phyloP scores from a whole-genome alignment of 2,329 filamentous ascomycete genomes.

The Colletotrichum sp. region DNA sequence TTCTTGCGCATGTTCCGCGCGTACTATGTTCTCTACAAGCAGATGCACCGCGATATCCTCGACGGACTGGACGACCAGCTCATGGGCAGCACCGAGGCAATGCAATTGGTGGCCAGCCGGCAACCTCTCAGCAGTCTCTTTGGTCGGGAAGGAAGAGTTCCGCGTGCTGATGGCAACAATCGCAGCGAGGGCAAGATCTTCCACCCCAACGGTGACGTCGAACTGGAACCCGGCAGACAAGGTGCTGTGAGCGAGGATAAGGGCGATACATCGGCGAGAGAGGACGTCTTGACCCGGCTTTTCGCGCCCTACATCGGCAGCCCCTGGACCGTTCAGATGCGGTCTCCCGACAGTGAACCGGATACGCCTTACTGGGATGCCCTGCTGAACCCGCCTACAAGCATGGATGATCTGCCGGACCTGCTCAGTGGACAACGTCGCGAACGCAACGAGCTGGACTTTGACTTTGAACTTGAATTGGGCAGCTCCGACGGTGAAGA shows the following conservation, averaged over 20 bases:
- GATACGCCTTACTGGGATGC: conserved; percentile 48
- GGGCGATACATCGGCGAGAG: conserved; percentile 64
- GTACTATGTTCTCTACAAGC: conserved; percentile 89
- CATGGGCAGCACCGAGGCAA: conserved; percentile 75
- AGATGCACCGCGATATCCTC: conserved; percentile 85
- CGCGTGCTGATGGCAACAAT: conserved; percentile 64
- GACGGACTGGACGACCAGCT: conserved; percentile 80
- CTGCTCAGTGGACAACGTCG: conserved; percentile 35
- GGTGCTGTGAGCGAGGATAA: conserved; percentile 65
- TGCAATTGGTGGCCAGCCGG: conserved; percentile 76
- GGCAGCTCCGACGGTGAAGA: conserved; percentile 25
- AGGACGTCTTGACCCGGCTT: conserved; percentile 63
- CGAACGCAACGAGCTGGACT: conserved; percentile 24
- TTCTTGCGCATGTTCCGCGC: conserved; percentile 91
- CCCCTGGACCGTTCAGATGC: conserved; percentile 30
- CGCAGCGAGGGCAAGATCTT: conserved; percentile 71
- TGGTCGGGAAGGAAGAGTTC: conserved; percentile 73
- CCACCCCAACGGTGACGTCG: conserved; percentile 66
- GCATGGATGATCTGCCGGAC: conserved; percentile 46
- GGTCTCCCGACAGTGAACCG: conserved; percentile 31
- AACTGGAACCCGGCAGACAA: conserved; percentile 62
- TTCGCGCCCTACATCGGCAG: conserved; percentile 41
- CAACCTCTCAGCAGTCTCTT: conserved; percentile 79
- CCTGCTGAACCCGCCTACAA: conserved; percentile 50
- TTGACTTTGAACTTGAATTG: conserved; percentile 18